Percentiles rank a stretch among this genome's conserved stretches.
Evolutionary conservation across 2,329 filamentous ascomycete genomes (phyloP).

Genomic region (Xylariaceae sp.): DNA sequence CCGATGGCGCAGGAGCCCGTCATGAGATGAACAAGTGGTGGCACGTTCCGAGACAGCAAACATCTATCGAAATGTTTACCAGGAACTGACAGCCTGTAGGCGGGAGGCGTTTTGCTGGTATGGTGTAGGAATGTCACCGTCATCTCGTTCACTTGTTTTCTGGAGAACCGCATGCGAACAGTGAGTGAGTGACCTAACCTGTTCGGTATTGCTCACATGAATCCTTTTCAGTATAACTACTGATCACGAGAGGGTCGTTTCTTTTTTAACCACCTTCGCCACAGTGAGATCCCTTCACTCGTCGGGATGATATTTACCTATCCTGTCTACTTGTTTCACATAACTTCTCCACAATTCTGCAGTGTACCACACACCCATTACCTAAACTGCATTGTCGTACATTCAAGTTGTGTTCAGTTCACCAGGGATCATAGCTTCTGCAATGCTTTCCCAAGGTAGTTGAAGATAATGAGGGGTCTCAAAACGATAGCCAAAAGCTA

Average conservation of each 20-base stretch:
- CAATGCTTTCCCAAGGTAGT: neutral
- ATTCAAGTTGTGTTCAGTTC: neutral
- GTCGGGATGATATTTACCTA: neutral
- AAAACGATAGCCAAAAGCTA: neutral
- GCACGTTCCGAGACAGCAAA: constrained; percentile 20
- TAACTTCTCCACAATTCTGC: neutral
- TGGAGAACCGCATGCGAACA: neutral
- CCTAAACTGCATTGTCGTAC: neutral
- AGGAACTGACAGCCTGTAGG: neutral
- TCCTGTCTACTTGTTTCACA: neutral
- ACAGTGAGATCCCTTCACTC: neutral
- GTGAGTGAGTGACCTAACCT: neutral
- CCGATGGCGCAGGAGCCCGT: constrained; percentile 12
- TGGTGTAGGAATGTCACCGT: no score
- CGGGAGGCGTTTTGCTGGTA: no score
- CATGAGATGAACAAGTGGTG: constrained; percentile 11
- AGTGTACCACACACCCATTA: neutral
- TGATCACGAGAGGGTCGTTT: neutral
- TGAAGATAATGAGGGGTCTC: neutral
- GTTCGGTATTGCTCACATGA: neutral
- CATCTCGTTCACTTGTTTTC: no score
- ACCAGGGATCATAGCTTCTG: no score
- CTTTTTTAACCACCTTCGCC: neutral
- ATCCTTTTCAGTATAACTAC: neutral
- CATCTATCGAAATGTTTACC: neutral